Evolutionary conservation across 805 yeast genomes (phyloP).

Genomic region (Scheffersomyces spartinae): DNA sequence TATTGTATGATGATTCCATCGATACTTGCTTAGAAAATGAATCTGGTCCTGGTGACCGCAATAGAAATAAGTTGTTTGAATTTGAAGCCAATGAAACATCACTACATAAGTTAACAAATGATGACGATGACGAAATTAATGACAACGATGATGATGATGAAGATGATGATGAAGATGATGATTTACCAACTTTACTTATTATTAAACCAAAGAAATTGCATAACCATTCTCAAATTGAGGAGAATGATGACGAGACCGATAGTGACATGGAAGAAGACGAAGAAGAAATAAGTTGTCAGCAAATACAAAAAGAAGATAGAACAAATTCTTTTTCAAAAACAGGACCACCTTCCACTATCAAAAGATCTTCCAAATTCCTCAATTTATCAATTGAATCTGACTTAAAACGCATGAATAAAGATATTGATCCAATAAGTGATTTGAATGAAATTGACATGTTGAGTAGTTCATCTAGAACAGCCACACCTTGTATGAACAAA

Average conservation of each 20-base stretch:
- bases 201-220: neutral
- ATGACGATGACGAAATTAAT: constrained; percentile 8
- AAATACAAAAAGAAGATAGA: too few species aligned
- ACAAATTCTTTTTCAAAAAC: too few species aligned
- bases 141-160: constrained; percentile 4
- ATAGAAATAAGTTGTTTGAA: too few species aligned
- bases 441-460: constrained; percentile 13
- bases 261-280: constrained; percentile 5
- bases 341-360: constrained; percentile 16
- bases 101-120: too few species aligned
- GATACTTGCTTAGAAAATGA: constrained; percentile 13
- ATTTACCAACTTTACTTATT: neutral
- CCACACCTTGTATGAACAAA: constrained; percentile 12
- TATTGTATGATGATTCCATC: constrained; percentile 10
- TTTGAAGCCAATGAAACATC: too few species aligned
- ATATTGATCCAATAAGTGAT: constrained; percentile 13
- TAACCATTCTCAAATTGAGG: neutral
- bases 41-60: too few species aligned
- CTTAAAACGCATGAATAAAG: constrained; percentile 6
- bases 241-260: constrained; percentile 4
- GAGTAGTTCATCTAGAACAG: constrained; percentile 8
- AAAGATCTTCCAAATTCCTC: constrained; percentile 29
- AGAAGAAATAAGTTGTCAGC: too few species aligned
- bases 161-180: constrained; percentile 7
- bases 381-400: constrained; percentile 26